Percentiles rank a stretch among this genome's conserved stretches.
phyloP scores from a whole-genome alignment of 2,329 filamentous ascomycete genomes.

The Xylaria sp. region DNA sequence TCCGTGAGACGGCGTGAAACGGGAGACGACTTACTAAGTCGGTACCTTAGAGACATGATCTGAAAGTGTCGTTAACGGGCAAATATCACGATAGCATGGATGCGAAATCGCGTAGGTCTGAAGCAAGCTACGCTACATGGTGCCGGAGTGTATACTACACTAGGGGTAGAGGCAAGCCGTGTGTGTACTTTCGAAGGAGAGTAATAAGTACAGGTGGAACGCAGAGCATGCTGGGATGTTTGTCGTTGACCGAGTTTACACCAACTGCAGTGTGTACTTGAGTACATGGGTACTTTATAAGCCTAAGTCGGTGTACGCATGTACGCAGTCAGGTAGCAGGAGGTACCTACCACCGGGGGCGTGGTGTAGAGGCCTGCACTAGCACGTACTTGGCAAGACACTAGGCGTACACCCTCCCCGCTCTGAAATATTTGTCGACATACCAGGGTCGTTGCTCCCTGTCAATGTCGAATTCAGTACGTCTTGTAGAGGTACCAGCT shows the following conservation, averaged over 20 bases:
- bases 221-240: slow-evolving; percentile 18
- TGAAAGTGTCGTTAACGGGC: slow-evolving; percentile 14
- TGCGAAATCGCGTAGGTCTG: slow-evolving; percentile 12
- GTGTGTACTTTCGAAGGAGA: slow-evolving; percentile 1
- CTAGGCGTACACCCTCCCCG: slow-evolving; percentile 25
- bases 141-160: not conserved
- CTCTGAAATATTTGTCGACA: slow-evolving; percentile 29
- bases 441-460: slow-evolving; percentile 7
- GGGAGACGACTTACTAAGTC: not conserved
- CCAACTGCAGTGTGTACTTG: not conserved
- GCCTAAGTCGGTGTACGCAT: slow-evolving; percentile 24
- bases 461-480: slow-evolving; percentile 14
- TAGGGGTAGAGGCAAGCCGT: not conserved
- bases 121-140: slow-evolving; percentile 6
- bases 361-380: not conserved
- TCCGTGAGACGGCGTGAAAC: not conserved
- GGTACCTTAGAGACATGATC: not conserved
- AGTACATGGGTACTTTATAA: slow-evolving; percentile 2
- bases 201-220: slow-evolving; percentile 9
- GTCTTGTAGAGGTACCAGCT: slow-evolving; percentile 34
- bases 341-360: not conserved
- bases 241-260: slow-evolving; percentile 11
- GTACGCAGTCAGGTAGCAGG: not conserved
- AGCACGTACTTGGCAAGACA: not conserved
- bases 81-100: slow-evolving; percentile 23